phyloP scores from a whole-genome alignment of 2,329 filamentous ascomycete genomes.

The Diaporthe vaccinii region DNA sequence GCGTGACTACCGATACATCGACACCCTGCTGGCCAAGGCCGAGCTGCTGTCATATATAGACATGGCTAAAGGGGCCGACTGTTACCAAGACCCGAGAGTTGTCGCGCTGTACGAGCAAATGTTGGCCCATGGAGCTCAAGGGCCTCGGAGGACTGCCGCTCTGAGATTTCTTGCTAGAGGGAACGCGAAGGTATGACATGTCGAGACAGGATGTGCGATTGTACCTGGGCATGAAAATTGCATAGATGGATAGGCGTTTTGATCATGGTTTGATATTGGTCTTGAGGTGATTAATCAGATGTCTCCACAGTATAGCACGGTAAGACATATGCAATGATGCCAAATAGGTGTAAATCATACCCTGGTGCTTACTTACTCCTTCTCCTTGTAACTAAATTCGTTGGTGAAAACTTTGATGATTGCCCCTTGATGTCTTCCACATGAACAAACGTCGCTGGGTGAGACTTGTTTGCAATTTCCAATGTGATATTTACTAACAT shows the following conservation, averaged over 20 bases:
- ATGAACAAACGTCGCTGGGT: no score
- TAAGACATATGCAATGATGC: no score
- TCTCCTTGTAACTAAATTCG: no score
- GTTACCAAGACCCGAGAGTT: not conserved
- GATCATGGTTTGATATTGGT: not conserved
- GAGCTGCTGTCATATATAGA: slow-evolving; percentile 5
- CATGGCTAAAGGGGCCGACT: not conserved
- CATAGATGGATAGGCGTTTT: rapidly evolving
- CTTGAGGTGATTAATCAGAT: not conserved
- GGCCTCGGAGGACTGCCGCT: not conserved
- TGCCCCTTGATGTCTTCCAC: no score
- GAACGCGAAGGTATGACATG: not conserved
- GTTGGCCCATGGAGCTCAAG: not conserved
- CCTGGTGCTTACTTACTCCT: no score
- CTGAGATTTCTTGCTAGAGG: slow-evolving; percentile 1
- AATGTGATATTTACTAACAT: not conserved
- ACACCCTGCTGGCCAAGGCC: not conserved
- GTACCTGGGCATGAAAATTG: no score
- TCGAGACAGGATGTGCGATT: no score
- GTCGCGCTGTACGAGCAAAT: slow-evolving; percentile 2
- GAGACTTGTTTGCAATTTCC: no score
- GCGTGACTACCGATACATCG: not conserved
- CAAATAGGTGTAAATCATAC: no score
- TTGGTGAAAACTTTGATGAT: no score
- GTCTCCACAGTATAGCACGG: no score